Conservation (phyloP, 192 early-diverging fungal species). For the Spizellomyces sp. region DNA sequence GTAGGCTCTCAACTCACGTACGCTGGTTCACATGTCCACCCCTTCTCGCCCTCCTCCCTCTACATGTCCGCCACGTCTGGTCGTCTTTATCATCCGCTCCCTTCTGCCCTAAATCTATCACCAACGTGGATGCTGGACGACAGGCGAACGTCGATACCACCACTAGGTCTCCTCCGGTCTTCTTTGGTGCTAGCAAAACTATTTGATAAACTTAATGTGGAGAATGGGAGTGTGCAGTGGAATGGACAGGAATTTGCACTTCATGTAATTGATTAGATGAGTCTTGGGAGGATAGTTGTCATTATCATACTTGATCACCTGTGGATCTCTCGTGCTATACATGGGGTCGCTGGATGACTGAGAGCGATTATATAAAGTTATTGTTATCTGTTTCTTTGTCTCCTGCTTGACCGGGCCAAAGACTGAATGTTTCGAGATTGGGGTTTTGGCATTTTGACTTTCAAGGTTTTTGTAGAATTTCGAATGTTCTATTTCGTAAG, state of each 20-base stretch:
- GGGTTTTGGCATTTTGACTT: too few species aligned
- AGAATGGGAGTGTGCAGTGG: slow-evolving; percentile 25
- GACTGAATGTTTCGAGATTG: too few species aligned
- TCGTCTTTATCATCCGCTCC: slow-evolving; percentile 37
- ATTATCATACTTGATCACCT: too few species aligned
- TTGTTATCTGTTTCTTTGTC: too few species aligned
- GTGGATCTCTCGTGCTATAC: too few species aligned
- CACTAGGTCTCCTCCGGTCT: slow-evolving; percentile 27
- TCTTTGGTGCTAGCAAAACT: slow-evolving; percentile 26
- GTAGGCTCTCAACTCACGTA: slow-evolving; percentile 9
- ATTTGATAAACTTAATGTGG: slow-evolving; percentile 26
- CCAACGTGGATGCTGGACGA: not conserved
- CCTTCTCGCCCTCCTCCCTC: slow-evolving; percentile 28
- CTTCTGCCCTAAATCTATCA: slow-evolving; percentile 11
- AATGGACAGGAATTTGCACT: not conserved
- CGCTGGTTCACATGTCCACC: slow-evolving; percentile 20
- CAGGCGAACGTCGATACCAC: not conserved
- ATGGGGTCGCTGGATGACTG: too few species aligned
- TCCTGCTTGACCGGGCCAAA: too few species aligned
- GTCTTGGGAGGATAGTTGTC: too few species aligned
- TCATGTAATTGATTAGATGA: not conserved
- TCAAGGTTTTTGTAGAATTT: too few species aligned
- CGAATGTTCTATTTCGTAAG: too few species aligned
- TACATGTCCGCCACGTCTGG: slow-evolving; percentile 17
- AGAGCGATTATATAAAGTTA: too few species aligned